Conservation (phyloP, 169 alveolate genomes). For the Eimeria sp. region DNA sequence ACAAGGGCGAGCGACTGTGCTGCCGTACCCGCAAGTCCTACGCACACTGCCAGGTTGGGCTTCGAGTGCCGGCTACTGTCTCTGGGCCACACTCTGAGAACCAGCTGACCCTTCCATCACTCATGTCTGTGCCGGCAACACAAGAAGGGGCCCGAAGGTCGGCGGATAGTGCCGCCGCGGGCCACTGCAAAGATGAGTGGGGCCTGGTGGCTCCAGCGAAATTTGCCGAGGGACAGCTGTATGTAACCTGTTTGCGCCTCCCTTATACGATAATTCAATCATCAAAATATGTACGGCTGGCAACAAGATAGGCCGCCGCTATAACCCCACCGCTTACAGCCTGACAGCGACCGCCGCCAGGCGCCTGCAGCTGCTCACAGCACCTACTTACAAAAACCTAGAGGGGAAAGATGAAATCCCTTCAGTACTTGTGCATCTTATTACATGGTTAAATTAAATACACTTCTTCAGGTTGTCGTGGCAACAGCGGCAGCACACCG, state of each 20-base stretch:
- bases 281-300: not conserved
- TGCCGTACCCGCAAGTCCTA: not conserved
- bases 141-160: not conserved
- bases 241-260: not conserved
- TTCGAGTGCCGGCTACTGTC: not conserved
- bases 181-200: not conserved
- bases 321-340: not conserved
- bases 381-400: not conserved
- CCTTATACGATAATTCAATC: not conserved
- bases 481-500: not conserved
- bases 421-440: not conserved
- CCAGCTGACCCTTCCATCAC: not conserved
- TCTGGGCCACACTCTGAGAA: not conserved
- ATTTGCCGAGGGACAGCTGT: not conserved
- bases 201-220: not conserved
- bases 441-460: not conserved
- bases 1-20: not conserved
- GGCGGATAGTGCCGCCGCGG: not conserved
- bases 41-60: not conserved
- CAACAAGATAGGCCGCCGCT: not conserved
- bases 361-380: slow-evolving; percentile 8
- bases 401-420: not conserved
- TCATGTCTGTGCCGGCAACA: not conserved
- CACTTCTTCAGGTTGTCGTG: not conserved
- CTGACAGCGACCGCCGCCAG: not conserved